Percentiles rank a stretch among this genome's conserved stretches.
phyloP scores from a whole-genome alignment of 2,329 filamentous ascomycete species.

The Thielaviopsis populi region DNA sequence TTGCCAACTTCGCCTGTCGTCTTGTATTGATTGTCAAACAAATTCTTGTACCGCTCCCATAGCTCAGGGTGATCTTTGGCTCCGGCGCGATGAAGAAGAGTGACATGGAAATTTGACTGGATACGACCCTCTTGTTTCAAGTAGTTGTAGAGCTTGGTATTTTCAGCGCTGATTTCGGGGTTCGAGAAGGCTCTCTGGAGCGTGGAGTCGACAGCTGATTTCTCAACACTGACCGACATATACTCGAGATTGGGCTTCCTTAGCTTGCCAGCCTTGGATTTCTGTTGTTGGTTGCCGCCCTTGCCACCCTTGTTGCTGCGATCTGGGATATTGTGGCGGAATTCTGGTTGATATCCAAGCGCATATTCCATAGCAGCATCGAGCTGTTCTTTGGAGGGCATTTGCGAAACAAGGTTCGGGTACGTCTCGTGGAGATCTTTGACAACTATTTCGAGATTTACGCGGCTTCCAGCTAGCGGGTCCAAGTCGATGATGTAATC shows the following conservation, averaged over 20 bases:
- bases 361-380: slow-evolving; percentile 66
- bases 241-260: slow-evolving; percentile 41
- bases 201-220: slow-evolving; percentile 31
- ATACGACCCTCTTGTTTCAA: slow-evolving; percentile 60
- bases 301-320: slow-evolving; percentile 27
- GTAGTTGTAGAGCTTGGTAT: slow-evolving; percentile 49
- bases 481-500: slow-evolving; percentile 77
- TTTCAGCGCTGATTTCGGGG: slow-evolving; percentile 29
- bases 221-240: slow-evolving; percentile 36
- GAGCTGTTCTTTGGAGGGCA: slow-evolving; percentile 59
- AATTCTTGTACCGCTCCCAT: slow-evolving; percentile 58
- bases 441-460: slow-evolving; percentile 72
- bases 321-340: slow-evolving; percentile 60
- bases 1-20: slow-evolving; percentile 23
- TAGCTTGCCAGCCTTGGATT: slow-evolving; percentile 18
- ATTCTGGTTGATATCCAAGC: slow-evolving; percentile 58
- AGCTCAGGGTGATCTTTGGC: slow-evolving; percentile 47
- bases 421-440: slow-evolving; percentile 58
- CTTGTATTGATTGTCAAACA: slow-evolving; percentile 35
- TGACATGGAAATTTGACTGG: slow-evolving; percentile 83
- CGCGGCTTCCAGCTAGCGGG: slow-evolving; percentile 57
- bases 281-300: slow-evolving; percentile 22
- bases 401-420: slow-evolving; percentile 54
- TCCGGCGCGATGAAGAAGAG: slow-evolving; percentile 67
- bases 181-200: slow-evolving; percentile 57